These are phyloP conservation scores for Tilletia horrida DNA, from an alignment of 1,284 basidiomycete species.

Conservation along the genomic window DNA sequence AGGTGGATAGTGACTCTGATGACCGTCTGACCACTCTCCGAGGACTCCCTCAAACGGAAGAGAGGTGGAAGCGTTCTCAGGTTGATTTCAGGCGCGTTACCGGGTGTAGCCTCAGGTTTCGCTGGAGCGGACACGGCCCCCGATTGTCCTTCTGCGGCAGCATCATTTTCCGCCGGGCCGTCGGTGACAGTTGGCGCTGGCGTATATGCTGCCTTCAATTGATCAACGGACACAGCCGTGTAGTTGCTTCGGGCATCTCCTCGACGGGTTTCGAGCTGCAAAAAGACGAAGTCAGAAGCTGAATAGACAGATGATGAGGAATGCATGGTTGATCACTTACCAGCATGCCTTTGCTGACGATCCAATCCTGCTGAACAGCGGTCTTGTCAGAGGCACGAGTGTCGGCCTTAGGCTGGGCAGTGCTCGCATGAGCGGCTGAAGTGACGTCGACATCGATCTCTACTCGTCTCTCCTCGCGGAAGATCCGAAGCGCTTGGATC, in stretches of 20 bases:
- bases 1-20: slow-evolving; percentile 56
- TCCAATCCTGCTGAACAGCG: slow-evolving; percentile 59
- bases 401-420: not conserved
- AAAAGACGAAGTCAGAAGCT: slow-evolving; percentile 7
- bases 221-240: slow-evolving; percentile 26
- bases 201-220: slow-evolving; percentile 30
- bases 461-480: slow-evolving; percentile 12
- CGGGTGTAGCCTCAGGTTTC: not conserved
- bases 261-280: slow-evolving; percentile 32
- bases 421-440: not conserved
- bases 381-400: slow-evolving; percentile 34
- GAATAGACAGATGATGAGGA: too few relatives aligned
- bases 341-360: slow-evolving; percentile 65
- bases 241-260: slow-evolving; percentile 31
- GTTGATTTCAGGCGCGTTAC: not conserved
- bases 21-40: slow-evolving; percentile 1
- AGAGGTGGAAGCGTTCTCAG: slow-evolving; percentile 21
- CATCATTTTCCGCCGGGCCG: slow-evolving; percentile 12
- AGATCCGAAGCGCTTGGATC: not conserved
- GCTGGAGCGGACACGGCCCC: not conserved
- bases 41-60: slow-evolving; percentile 14
- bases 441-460: slow-evolving; percentile 11
- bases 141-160: not conserved
- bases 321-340: slow-evolving; percentile 58
- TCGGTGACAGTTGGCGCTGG: slow-evolving; percentile 15